A percentile compares a stretch with the other conserved stretches of the same genome.
These are phyloP conservation scores for Leccinum griseonigrum DNA, from an alignment of 1,284 basidiomycete genomes.

Conservation along the genomic window DNA sequence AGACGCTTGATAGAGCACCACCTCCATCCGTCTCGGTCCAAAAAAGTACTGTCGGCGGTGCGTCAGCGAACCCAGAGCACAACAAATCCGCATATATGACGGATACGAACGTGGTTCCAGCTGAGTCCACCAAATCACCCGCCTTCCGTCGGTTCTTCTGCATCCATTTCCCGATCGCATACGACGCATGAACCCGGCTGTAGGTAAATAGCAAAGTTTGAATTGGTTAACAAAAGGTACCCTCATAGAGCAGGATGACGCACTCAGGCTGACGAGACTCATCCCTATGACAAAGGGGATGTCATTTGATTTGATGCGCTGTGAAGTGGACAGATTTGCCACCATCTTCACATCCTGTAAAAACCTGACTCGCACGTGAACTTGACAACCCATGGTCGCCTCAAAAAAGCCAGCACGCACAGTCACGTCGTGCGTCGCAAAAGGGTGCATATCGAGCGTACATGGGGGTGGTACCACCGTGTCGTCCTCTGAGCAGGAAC, in stretches of 20 bases:
- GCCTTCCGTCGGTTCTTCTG: constrained; percentile 26
- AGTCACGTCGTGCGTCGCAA: constrained; percentile 14
- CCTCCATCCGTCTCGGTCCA: no score
- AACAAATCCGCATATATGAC: neutral
- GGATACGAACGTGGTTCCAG: constrained; percentile 31
- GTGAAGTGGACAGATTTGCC: constrained; percentile 19
- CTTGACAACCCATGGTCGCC: neutral
- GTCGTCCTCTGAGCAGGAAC: no score
- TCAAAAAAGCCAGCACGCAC: neutral
- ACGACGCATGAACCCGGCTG: constrained; percentile 24
- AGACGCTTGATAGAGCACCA: no score
- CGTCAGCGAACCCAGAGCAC: neutral
- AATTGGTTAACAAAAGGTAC: neutral
- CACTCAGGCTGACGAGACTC: constrained; percentile 21
- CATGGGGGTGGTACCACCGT: constrained; percentile 32
- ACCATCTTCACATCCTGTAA: constrained; percentile 29
- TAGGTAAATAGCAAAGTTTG: neutral
- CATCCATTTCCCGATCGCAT: constrained; percentile 26
- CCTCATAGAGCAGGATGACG: neutral
- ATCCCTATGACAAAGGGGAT: constrained; percentile 23
- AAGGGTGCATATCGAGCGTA: neutral
- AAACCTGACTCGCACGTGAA: constrained; percentile 7
- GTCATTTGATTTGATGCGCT: constrained; percentile 30
- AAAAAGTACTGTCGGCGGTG: no score
- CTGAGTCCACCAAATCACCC: constrained; percentile 33